Conservation (phyloP, 345 rosid genomes). For the Rhodamnia argentea region DNA sequence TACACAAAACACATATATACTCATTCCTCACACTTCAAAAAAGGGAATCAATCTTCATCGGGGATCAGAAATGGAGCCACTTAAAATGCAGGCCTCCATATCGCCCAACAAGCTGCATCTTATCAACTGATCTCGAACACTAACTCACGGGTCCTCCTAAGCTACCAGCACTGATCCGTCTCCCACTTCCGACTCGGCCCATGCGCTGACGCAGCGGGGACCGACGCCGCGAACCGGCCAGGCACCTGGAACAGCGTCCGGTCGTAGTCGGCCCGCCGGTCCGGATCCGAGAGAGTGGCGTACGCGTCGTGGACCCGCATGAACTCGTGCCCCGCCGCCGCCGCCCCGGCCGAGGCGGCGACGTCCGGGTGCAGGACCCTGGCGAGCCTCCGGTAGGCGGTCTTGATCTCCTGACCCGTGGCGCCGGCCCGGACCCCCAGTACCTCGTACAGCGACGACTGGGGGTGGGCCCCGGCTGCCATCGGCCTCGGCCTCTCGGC, state of each 20-base stretch:
- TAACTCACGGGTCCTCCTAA: neutral
- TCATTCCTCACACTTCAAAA: neutral
- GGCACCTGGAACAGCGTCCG: constrained; percentile 15
- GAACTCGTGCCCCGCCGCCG: constrained; percentile 25
- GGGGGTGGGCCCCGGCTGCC: neutral
- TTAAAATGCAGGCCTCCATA: neutral
- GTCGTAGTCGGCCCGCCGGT: constrained; percentile 50
- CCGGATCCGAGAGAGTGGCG: constrained; percentile 55
- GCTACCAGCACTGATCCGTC: constrained; percentile 72
- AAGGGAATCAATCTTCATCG: neutral
- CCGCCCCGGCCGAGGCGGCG: constrained; percentile 8
- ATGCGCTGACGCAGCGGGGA: constrained; percentile 10
- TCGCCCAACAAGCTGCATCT: neutral
- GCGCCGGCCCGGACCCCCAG: constrained; percentile 53
- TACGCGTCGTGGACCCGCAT: constrained; percentile 57
- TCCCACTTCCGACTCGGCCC: constrained; percentile 42
- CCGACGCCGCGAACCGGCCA: constrained; percentile 10
- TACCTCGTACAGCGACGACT: constrained; percentile 41
- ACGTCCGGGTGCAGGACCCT: constrained; percentile 61
- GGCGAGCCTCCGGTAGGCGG: constrained; percentile 56
- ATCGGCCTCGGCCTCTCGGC: constrained; percentile 21
- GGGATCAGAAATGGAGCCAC: neutral
- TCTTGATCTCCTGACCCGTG: constrained; percentile 45
- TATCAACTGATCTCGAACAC: neutral
- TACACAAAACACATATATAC: too few species aligned